Base-by-base conservation (phyloP, 1,284 basidiomycete species). In the Sporisorium exsertum region DNA sequence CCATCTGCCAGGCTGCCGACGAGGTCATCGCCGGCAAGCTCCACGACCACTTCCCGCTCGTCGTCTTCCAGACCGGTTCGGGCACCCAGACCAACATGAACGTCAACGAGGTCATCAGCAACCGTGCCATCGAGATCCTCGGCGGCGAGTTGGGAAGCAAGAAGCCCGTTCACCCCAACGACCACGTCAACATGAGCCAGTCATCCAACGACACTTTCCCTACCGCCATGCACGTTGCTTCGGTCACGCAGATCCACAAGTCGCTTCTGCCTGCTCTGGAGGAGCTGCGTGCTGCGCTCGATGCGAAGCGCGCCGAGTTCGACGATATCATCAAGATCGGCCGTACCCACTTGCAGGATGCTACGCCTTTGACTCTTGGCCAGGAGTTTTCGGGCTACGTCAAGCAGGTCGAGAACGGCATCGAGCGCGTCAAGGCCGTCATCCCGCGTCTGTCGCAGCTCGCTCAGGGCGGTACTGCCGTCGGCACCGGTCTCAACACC, bases 1-100 rank as follows among this genome's bases (percentile, higher is more conserved):
- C 94, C 50, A 98, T 99, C 86, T 92, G 93, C 84, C 88, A 92
- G 79, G 97, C 97, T 64, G 93, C 97, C 56, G 95, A 99, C 87
- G 97, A 99, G 82, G 96, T 99, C 83, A 98, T 99, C 86, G 92
- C 93, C 58, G 96, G 96, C 69, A 94, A 95, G 87, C 90, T 99
- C 43, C 72, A 80, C 63, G 47, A 59, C 62, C 93, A 99, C 87
- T 99, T 99, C 89, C 97, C 97, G 27, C 89, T 99, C 42, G 97
- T 99, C 63, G 96, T 99, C 54, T 99, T 97, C 90, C 97, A 99
- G 88, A 99, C 97, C 52, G 97, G 97, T 65, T 97, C 94, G 65
- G 97, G 97, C 56, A 99, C 97, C 3, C 97, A 99, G 87, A 96
- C 94, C 86, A 99, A 99, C 89, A 99, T 99, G 97, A 99, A 99